Evolutionary conservation across 129 eudicot species (phyloP), one percentile per base, ranked within the genome.

Genomic region (Flaveria ramosissima): DNA sequence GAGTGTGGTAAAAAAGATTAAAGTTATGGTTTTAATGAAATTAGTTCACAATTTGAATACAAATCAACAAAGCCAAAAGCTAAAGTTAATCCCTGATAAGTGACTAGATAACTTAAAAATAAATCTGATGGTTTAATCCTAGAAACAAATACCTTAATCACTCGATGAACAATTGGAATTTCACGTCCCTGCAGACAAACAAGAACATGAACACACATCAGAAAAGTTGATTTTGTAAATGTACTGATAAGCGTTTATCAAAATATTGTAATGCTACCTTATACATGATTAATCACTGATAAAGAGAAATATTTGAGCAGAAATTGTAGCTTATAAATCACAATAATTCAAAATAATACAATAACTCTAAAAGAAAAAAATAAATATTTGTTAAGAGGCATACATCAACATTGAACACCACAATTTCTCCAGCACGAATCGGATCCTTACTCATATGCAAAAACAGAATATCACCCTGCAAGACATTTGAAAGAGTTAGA

Each of bases 391-490:
- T 45, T 3, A 70, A 43, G 68, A 61, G 68, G 66, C 87, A 69
- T 93, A 91, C 98, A 83, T 93, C 97, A 62, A 93, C 88, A 76
- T 93, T 93, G 70, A 93, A 93, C 76, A 93, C 98, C 64, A 94
- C 98, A 55, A 94, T 94, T 76, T 94, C 97, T 70, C 97, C 97
- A 11, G 99, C 88, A 16, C 99, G 97, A 81, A 94, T 91, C 32
- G 99, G 99, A 36, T 87, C 97, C 89, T 94, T 86, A 69, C 90
- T 86, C 97, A 94, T 91, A 77, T 87, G 96, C 81, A 94, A 84
- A 82, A 94, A 91, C 80, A 94, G 46, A 74, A 94, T 94, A 88
- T 94, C 99, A 72, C 99, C 99, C 99, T 94, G 90, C 85, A 90
- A 63, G 65, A 78, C 46, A 76, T 48, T 48, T 9, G 2, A 82